Evolutionary conservation across 352 stramenopile genomes (phyloP).

Genomic region (Peronospora tabacina): DNA sequence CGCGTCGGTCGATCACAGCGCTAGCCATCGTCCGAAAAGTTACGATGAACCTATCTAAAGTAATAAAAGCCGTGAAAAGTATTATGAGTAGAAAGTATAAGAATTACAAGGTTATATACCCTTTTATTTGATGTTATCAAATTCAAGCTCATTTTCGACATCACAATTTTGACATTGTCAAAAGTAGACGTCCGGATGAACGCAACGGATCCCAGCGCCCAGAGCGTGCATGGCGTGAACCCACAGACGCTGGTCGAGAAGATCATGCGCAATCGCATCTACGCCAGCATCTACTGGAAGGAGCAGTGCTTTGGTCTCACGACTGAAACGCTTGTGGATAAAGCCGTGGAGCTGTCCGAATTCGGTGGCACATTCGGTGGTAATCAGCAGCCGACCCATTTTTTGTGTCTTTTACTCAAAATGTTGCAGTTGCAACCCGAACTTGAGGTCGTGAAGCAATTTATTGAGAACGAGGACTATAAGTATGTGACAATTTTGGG

Average conservation of each 20-base stretch:
- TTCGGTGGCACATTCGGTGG: slow-evolving; percentile 92
- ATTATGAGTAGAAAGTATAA: neutral
- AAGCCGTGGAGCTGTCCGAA: slow-evolving; percentile 90
- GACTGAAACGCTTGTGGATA: slow-evolving; percentile 93
- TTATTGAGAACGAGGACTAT: slow-evolving; percentile 97
- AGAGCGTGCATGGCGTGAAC: slow-evolving; percentile 93
- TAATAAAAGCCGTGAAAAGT: neutral
- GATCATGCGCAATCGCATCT: slow-evolving; percentile 96
- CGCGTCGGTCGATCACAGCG: slow-evolving; percentile 37
- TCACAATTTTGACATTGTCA: neutral
- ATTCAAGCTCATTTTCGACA: neutral
- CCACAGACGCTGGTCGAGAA: slow-evolving; percentile 98
- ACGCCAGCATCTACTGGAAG: slow-evolving; percentile 95
- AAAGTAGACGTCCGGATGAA: slow-evolving; percentile 45
- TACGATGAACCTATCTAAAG: neutral
- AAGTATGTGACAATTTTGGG: slow-evolving; percentile 96
- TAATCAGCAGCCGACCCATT: slow-evolving; percentile 93
- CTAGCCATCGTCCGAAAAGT: slow-evolving; percentile 32
- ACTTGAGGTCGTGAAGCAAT: slow-evolving; percentile 88
- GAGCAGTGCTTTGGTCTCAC: slow-evolving; percentile 97
- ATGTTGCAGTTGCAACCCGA: slow-evolving; percentile 97
- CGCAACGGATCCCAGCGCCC: slow-evolving; percentile 86
- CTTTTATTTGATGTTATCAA: too few species aligned
- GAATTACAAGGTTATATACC: neutral
- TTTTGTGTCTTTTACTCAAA: slow-evolving; percentile 98